Base-by-base conservation (phyloP, 495 filamentous ascomycete genomes). In the Paragyromitra xinjiangensis region DNA sequence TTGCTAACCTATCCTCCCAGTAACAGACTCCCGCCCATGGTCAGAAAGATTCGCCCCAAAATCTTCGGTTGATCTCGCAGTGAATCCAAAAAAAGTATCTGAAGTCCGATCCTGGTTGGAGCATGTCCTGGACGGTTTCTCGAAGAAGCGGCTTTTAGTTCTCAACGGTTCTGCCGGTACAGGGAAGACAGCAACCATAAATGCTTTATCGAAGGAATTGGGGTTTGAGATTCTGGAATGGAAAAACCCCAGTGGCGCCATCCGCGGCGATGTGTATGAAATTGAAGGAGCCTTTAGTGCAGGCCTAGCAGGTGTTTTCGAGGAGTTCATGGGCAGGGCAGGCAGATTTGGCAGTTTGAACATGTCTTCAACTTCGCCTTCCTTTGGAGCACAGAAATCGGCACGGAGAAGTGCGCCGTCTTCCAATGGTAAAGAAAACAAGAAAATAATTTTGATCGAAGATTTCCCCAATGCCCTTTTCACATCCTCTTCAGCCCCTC, bases 131-230 rank as follows among this genome's bases (percentile, higher is more conserved):
- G 80, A 84, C 45, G 92, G 93, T 6, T 86, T 86, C 64, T 84
- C 86, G 81, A 84, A 86, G 69, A 85, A 95, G 86, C 88, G 91
- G 82, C 81, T 98, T 48, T 87, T 98, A 51, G 85, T 98, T 44
- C 84, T 99, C 12, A 96, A 93, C 81, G 96, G 96, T 14, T 89
- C 93, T n/a, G 94, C 96, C 22, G 96, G 96, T 11, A 90, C 91
- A 29, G 96, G 94, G 7, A 99, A 99, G 83, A 97, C 95, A 1
- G 92, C 94, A 7, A 95, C 95, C 0, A 81, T 98, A 29, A 89
- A 87, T 26, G 85, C 94, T 6, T 86, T 99, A 50, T 90, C 94
- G 1, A 87, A 89, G 67, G 87, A 89, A 14, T 83, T 98, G 83
- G 87, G 85, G 2, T 91, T 92, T 69, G 88, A 94, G 24, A 83